Base-by-base conservation (phyloP, 352 stramenopile genomes). In the Phytophthora fragariae region DNA sequence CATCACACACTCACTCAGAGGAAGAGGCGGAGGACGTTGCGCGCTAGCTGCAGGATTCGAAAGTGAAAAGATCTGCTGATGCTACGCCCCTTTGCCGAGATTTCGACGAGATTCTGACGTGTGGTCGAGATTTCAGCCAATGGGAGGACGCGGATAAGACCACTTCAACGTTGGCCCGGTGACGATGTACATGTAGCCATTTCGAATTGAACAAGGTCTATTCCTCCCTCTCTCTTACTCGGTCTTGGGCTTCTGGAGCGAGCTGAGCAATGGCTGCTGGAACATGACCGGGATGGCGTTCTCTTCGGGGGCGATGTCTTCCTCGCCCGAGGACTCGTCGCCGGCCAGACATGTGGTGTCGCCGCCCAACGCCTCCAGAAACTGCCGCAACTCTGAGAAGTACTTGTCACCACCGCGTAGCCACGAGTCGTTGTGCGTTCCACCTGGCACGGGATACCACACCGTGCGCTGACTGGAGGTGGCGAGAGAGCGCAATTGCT, bases 341-440 rank as follows among this genome's bases (percentile, higher is more conserved):
- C 27, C 65, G 7, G 58, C 66, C 21, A 76, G n/a, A 39, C 62
- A 73, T 27, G 52, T 62, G 62, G 72, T 60, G 65, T 77, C 27
- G 47, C 70, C 33, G 47, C 66, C 41, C 31, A 93, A 68, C 5
- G 65, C 61, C 47, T 88, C 76, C 52, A 98, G 63, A 55, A 98
- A 98, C 19, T 75, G 44, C 5, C 77, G 77, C 41, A 97, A 57
- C 37, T 85, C 68, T 0, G 88, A 80, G 79, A 92, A 97, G 83
- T 99, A 99, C 46, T 81, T 81, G 47, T 89, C 76, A 6, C 94
- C 94, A 17, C 96, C 95, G 50, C 93, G 85, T 33, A 98, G 70
- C 93, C 93, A 98, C 41, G 93, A 97, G 80, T 99, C 95, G 71
- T 99, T 99, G 76, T 99, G 96, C 3, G 92, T 98, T 5, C 96